phyloP scores from a whole-genome alignment of 768 basidiomycete genomes.

The Candolleomyces efflorescens region DNA sequence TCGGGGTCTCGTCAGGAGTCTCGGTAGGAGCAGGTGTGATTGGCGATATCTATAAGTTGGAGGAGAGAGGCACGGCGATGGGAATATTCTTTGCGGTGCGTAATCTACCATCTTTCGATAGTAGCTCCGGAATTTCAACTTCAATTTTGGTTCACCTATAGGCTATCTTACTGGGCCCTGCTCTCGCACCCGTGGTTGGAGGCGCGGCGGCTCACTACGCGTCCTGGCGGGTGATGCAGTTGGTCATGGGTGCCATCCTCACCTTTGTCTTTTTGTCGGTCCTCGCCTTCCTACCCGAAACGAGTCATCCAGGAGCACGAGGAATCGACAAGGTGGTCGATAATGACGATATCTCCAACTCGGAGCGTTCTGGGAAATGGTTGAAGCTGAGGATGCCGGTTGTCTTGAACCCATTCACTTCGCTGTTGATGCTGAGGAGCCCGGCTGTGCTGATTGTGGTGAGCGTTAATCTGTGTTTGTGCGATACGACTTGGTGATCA shows the following conservation, averaged over 20 bases:
- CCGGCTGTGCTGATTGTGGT: slow-evolving; percentile 58
- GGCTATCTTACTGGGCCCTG: slow-evolving; percentile 54
- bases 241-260: slow-evolving; percentile 36
- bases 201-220: slow-evolving; percentile 53
- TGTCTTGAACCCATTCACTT: slow-evolving; percentile 56
- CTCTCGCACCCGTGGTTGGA: slow-evolving; percentile 56
- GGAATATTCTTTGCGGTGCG: slow-evolving; percentile 53
- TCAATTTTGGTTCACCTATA: slow-evolving; percentile 13
- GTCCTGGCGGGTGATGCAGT: slow-evolving; percentile 65
- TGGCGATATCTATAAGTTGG: slow-evolving; percentile 62
- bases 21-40: slow-evolving; percentile 59
- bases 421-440: slow-evolving; percentile 48
- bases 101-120: neutral
- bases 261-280: slow-evolving; percentile 37
- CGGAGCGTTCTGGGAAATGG: neutral
- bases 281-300: slow-evolving; percentile 55
- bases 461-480: slow-evolving; percentile 17
- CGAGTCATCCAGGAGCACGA: slow-evolving; percentile 54
- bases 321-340: slow-evolving; percentile 45
- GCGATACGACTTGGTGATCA: neutral
- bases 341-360: slow-evolving; percentile 13
- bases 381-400: slow-evolving; percentile 23
- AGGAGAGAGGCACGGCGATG: slow-evolving; percentile 57
- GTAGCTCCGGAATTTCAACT: neutral
- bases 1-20: slow-evolving; percentile 54